Evolutionary conservation across 805 yeast genomes (phyloP).

Genomic region (Lipomyces yamadae): DNA sequence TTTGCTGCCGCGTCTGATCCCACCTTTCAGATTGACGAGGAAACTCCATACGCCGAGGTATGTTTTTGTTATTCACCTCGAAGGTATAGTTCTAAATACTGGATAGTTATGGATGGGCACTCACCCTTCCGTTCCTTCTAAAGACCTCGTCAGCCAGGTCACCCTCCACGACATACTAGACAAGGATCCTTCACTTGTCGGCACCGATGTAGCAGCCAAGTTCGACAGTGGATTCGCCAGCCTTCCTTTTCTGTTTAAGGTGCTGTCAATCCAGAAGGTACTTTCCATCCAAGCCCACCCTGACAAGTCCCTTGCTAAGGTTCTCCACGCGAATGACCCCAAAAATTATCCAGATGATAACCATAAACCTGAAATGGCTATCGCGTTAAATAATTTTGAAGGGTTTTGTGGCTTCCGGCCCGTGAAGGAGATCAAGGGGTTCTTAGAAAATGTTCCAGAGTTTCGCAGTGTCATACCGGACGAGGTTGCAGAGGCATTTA

Average conservation of each 20-base stretch:
- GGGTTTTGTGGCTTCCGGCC: conserved; percentile 99
- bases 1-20: conserved; percentile 75
- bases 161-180: conserved; percentile 69
- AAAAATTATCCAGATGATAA: conserved; percentile 92
- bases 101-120: conserved; percentile 93
- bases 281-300: conserved; percentile 98
- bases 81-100: background rate
- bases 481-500: conserved; percentile 52
- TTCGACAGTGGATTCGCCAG: conserved; percentile 67
- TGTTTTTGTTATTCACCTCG: conserved; percentile 1
- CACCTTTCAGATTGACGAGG: conserved; percentile 65
- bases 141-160: conserved; percentile 57
- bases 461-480: conserved; percentile 71
- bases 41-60: conserved; percentile 86
- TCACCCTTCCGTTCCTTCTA: conserved; percentile 88
- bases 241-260: conserved; percentile 92
- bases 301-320: conserved; percentile 79
- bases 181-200: conserved; percentile 64
- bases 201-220: conserved; percentile 59
- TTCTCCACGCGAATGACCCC: conserved; percentile 81
- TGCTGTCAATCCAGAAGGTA: conserved; percentile 73
- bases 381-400: conserved; percentile 93
- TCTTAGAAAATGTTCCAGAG: conserved; percentile 77
- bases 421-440: conserved; percentile 69
- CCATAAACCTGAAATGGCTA: conserved; percentile 99